Base-by-base conservation (phyloP, 2,329 filamentous ascomycete species). In the Huntiella omanensis region DNA sequence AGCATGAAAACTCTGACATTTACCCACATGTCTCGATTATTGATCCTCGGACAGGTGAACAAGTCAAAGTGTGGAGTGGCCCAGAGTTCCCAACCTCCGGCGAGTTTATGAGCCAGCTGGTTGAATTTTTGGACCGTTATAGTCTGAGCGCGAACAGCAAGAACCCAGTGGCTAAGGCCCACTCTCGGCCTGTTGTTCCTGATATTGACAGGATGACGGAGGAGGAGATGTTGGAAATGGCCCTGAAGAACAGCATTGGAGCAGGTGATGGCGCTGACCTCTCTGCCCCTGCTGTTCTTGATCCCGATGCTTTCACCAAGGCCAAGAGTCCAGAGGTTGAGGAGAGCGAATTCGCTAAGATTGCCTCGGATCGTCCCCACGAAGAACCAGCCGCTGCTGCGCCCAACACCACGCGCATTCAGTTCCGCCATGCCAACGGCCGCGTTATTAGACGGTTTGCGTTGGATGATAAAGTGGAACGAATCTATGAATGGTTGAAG, bases 401-500 rank as follows among this genome's bases (percentile, higher is more conserved):
- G 16, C 77, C 81, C 1, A 69, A 76, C 16, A 73, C 73, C 2
- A 95, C 88, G 2, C 77, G 88, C 43, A 92, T 98, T 53, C 91
- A 96, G 59, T 93, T 98, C 64, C 75, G 83, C 50, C 83, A 94
- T 55, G 77, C 87, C 1, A 80, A 75, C 8, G 86, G 86, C 1
- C 77, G 88, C 13, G 73, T 94, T 7, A 87, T 98, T 49, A 79
- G 86, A 28, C 75, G 84, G n/a, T 98, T 98, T 62, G 66, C 69
- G 7, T 62, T 87, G 3, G 61, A 73, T 11, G 91, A 98, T 49
- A 68, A 73, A 1, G 86, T 98, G 10, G 72, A 76, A 47, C 75
- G 83, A 10, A 77, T 98, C 40, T 98, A 88, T 61, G 91, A 98
- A 64, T 98, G 87, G 85, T 75, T 98, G 53, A 98, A 96, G 65